Base-by-base conservation (phyloP, 2,329 filamentous ascomycete species). In the Pyrenochaeta sp. region DNA sequence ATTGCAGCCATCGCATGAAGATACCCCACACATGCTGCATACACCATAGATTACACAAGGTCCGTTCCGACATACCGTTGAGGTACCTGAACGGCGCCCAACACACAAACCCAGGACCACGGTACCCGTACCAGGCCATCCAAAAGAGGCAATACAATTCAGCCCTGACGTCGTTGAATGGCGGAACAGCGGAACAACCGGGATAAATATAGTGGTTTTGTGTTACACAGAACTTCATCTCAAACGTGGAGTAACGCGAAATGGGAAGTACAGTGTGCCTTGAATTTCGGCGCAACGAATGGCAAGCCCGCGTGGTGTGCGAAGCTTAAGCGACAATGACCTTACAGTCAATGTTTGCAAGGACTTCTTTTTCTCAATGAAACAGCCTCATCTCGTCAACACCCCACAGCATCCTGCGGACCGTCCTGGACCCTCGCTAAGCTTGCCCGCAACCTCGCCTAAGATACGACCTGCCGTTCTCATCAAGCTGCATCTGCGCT, bases 61-160 rank as follows among this genome's bases (percentile, higher is more conserved):
- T 62, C 56, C 52, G 49, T 51, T 50, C 49, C 52, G 51, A 51
- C 40, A 52, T 32, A 42, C 60, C 56, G 57, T 62, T 58, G 45
- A 51, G 43, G 51, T 51, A 54, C 50, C 50, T 56, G 50, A 46
- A 32, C 44, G 52, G 34, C 25, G 56, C 51, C 50, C 50, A 34
- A 56, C 53, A 46, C 50, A 27, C 54, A 32, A 47, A 49, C 59
- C 59, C 59, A 54, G 19, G 47, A 45, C 53, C 57, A 59, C 40
- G 53, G 53, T 58, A 60, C 7, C 27, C 45, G 19, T 34, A 54
- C 7, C 47, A 42, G 47, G 30, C 30, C 47, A 50, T 37, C 36
- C 27, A 6, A 25, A 55, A n/a, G 28, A 15, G 10, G 49, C 19
- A n/a, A 36, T 42, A 54, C 53, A 60, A 52, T 52, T 47, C 42